Evolutionary conservation across 2,329 filamentous ascomycete species (phyloP).

Genomic region (Ophiostoma himal-ulmi): DNA sequence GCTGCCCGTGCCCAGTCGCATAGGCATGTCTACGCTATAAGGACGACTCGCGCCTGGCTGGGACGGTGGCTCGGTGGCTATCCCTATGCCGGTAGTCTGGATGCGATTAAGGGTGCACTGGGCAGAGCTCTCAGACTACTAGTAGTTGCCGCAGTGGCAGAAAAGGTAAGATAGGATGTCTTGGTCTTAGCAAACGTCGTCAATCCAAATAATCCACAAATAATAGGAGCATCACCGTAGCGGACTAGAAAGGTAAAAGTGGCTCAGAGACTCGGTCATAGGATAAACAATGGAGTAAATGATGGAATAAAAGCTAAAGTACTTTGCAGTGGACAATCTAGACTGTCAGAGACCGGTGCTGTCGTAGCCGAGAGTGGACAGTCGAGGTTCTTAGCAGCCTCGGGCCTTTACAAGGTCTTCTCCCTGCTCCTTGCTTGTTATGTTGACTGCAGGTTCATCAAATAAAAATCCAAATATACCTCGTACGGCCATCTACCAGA

Average conservation of each 20-base stretch:
- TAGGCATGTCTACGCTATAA: background rate
- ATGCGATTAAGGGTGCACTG: conserved; percentile 12
- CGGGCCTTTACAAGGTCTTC: background rate
- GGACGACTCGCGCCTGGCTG: background rate
- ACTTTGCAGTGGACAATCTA: background rate
- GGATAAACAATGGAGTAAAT: background rate
- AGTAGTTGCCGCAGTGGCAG: background rate
- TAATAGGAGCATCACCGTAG: too few relatives aligned
- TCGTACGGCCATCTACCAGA: background rate
- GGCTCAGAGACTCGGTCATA: too few relatives aligned
- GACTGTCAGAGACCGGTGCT: background rate
- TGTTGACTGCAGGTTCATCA: too few relatives aligned
- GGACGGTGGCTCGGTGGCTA: background rate
- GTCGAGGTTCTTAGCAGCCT: background rate
- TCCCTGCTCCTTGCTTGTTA: background rate
- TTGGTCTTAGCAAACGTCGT: too few relatives aligned
- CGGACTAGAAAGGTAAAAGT: too few relatives aligned
- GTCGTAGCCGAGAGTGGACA: background rate
- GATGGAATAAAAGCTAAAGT: background rate
- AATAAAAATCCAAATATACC: too few relatives aligned
- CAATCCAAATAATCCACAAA: too few relatives aligned
- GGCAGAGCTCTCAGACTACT: background rate
- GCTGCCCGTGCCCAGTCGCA: background rate
- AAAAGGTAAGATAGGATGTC: too few relatives aligned
- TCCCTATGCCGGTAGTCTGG: conserved; percentile 16